A percentile compares a stretch with the other conserved stretches of the same genome.
Conservation (phyloP, 768 basidiomycete genomes). For the Suillus fuscotomentosus region DNA sequence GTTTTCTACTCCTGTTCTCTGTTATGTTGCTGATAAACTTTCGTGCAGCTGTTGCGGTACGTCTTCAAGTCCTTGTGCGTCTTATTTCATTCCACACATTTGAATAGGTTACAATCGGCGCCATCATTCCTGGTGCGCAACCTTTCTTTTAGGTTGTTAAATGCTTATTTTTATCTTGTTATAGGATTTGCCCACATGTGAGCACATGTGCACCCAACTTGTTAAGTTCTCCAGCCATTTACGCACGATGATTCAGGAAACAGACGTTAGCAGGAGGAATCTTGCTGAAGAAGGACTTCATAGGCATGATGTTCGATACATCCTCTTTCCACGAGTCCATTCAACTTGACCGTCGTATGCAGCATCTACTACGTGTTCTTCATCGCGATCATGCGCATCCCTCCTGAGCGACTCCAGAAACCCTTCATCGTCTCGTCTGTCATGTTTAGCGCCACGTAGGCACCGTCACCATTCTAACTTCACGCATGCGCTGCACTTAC, state of each 20-base stretch:
- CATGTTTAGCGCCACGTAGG: neutral
- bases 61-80: neutral
- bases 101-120: constrained; percentile 1
- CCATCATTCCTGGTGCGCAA: neutral
- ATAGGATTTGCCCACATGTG: neutral
- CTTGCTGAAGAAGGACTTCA: neutral
- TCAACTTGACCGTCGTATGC: neutral
- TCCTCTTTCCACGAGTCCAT: neutral
- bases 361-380: neutral
- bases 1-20: neutral
- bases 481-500: neutral
- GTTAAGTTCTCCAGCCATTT: neutral
- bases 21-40: neutral
- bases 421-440: neutral
- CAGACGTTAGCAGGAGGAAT: neutral
- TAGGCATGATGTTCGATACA: neutral
- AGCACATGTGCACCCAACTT: neutral
- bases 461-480: neutral
- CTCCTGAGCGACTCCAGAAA: neutral
- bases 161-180: neutral
- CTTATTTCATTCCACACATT: neutral
- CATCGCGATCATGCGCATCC: neutral
- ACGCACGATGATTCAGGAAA: neutral
- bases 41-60: neutral
- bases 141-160: neutral